These are phyloP conservation scores for Neurospora pannonica DNA, from an alignment of 495 filamentous ascomycete genomes.

Conservation along the genomic window DNA sequence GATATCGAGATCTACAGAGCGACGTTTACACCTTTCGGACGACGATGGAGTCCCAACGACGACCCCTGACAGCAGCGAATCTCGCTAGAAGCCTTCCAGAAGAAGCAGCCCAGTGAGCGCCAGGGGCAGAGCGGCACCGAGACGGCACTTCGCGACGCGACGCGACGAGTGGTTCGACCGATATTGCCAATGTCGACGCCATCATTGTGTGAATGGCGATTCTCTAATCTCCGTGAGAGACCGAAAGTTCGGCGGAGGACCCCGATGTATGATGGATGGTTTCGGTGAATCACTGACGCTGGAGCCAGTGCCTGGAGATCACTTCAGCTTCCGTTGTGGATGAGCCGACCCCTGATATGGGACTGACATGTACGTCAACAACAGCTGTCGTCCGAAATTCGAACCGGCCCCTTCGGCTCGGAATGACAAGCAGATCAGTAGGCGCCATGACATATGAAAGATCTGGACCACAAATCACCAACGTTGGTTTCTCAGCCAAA, in stretches of 20 bases:
- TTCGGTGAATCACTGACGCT: background rate
- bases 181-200: background rate
- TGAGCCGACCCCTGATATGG: background rate
- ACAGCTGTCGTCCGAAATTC: background rate
- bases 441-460: background rate
- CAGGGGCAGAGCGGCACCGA: background rate
- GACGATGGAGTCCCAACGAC: too few relatives aligned
- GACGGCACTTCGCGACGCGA: background rate
- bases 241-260: background rate
- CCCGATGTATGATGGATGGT: background rate
- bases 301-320: background rate
- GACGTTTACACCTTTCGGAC: background rate
- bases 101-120: background rate
- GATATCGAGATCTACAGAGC: background rate
- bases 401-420: background rate
- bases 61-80: background rate
- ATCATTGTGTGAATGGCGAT: background rate
- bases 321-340: background rate
- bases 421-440: background rate
- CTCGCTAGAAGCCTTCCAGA: background rate
- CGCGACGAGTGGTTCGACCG: background rate
- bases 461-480: background rate
- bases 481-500: background rate
- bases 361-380: background rate
- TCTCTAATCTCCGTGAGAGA: background rate